A percentile compares a stretch with the other conserved stretches of the same genome.
phyloP scores from a whole-genome alignment of 148 eudicot genomes.

The Beta vulgaris region DNA sequence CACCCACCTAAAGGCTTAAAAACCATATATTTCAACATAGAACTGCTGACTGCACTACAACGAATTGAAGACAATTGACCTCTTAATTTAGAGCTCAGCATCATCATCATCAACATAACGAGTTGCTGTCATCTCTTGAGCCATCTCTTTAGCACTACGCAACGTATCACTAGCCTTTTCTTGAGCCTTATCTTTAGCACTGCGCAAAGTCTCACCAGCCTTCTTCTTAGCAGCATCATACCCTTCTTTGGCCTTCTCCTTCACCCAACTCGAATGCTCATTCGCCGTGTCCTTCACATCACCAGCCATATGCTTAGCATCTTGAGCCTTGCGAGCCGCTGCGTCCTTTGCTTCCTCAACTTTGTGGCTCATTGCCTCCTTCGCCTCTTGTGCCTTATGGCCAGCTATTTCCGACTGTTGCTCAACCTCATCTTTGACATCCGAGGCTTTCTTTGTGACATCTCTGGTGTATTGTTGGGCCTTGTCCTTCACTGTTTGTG shows the following conservation, averaged over 20 bases:
- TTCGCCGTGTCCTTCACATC: background rate
- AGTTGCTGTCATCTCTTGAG: conserved; percentile 5
- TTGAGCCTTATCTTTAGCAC: conserved; percentile 25
- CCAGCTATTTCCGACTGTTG: conserved; percentile 5
- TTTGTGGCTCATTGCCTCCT: conserved; percentile 1
- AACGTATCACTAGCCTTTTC: conserved; percentile 25
- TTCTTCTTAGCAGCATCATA: conserved; percentile 24
- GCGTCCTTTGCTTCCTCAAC: conserved; percentile 20
- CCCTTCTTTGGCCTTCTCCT: conserved; percentile 28
- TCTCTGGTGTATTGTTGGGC: conserved; percentile 13
- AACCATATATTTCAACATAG: too few relatives aligned
- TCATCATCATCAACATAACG: conserved; percentile 14
- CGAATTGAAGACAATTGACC: too few relatives aligned
- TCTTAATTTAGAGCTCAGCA: conserved; percentile 20
- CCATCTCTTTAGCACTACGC: conserved; percentile 27
- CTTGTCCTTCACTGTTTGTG: conserved; percentile 22
- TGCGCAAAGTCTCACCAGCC: conserved; percentile 25
- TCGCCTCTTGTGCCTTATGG: conserved; percentile 14
- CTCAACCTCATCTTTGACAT: conserved; percentile 17
- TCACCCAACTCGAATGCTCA: conserved; percentile 20
- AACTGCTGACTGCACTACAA: too few relatives aligned
- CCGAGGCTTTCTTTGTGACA: conserved; percentile 12
- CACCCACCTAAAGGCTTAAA: too few relatives aligned
- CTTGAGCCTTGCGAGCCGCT: conserved; percentile 12
- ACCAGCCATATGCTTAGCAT: conserved; percentile 15